These are phyloP conservation scores for Phlyctochytrium planicorne DNA, from an alignment of 192 early-diverging fungal species.

Conservation along the genomic window DNA sequence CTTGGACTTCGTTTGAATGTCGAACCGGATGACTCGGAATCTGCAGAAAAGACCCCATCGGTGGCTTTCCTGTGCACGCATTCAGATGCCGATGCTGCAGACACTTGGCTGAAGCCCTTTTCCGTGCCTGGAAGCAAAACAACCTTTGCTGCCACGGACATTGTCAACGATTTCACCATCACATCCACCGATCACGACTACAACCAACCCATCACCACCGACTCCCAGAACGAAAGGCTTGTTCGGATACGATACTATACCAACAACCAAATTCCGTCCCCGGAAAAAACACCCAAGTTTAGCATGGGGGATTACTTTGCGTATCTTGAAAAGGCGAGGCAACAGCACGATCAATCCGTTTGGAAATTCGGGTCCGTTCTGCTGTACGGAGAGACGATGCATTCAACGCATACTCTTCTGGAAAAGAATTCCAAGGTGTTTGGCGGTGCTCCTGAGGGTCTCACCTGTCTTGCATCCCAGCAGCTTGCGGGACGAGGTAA, in stretches of 20 bases:
- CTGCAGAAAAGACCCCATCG: neutral
- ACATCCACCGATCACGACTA: neutral
- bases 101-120: neutral
- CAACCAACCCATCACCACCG: neutral
- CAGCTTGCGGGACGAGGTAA: conserved; percentile 83
- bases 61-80: neutral
- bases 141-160: neutral
- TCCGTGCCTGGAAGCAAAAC: neutral
- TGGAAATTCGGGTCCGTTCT: conserved; percentile 67
- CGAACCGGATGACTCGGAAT: neutral
- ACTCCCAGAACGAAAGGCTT: neutral
- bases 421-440: conserved; percentile 82
- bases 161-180: neutral
- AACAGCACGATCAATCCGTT: neutral
- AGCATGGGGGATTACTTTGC: conserved; percentile 14
- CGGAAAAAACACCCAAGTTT: conserved; percentile 12
- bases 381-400: conserved; percentile 73
- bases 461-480: conserved; percentile 75
- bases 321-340: conserved; percentile 11
- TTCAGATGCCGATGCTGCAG: neutral
- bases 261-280: neutral
- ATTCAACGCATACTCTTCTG: conserved; percentile 90
- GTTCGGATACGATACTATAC: neutral
- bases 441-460: conserved; percentile 68
- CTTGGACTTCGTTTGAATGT: neutral